Percentiles rank a stretch among this genome's conserved stretches.
Conservation (phyloP, 768 basidiomycete species). For the Baorangia bicolor region DNA sequence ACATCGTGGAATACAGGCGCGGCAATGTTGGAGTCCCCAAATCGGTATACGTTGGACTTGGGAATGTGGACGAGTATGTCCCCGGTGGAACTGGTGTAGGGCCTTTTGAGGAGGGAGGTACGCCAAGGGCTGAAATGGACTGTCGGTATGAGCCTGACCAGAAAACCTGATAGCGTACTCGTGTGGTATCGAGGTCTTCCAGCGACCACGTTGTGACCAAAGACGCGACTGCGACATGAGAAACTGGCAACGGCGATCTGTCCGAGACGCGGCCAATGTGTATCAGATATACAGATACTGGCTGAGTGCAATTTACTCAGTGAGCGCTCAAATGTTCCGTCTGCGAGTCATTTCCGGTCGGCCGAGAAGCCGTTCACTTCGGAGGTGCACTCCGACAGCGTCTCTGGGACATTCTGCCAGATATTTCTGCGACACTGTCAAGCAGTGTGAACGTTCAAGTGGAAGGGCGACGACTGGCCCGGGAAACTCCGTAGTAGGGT, state of each 20-base stretch:
- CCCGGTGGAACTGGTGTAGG: constrained; percentile 2
- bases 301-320: not conserved
- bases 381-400: not conserved
- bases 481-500: too few relatives aligned
- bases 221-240: constrained; percentile 6
- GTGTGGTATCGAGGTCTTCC: not conserved
- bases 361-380: not conserved
- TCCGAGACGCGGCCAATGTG: not conserved
- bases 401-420: too few relatives aligned
- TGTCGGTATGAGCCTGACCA: not conserved
- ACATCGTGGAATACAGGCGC: constrained; percentile 52
- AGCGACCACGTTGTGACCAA: not conserved
- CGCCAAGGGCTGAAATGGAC: not conserved
- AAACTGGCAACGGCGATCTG: not conserved
- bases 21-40: constrained; percentile 51
- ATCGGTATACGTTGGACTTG: constrained; percentile 53
- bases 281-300: too few relatives aligned
- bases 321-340: not conserved
- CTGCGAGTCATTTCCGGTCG: not conserved
- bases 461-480: too few relatives aligned
- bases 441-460: too few relatives aligned
- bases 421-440: too few relatives aligned
- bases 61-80: constrained; percentile 40
- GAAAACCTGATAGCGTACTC: not conserved
- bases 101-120: not conserved